Evolutionary conservation across 179 eudicot species (phyloP), one percentile per base, ranked within the genome.

Genomic region (Gypsophila paniculata): DNA sequence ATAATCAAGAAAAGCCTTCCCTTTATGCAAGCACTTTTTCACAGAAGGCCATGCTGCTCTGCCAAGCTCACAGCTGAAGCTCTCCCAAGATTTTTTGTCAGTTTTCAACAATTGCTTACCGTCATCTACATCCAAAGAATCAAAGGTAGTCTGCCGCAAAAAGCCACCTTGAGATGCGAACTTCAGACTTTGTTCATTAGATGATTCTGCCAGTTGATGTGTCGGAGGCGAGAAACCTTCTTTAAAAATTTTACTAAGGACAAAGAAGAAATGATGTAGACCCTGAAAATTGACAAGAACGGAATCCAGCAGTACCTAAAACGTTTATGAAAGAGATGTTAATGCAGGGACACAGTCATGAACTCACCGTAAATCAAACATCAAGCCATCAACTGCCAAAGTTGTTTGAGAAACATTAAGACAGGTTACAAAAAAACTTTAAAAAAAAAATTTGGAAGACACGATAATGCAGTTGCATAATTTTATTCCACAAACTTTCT

Each of bases 211-310:
- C 65, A 78, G 69, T 67, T 72, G 70, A 65, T 81, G 38, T 44
- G 68, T 69, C 59, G 75, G 59, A 62, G 82, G 67, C 5, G 71
- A 19, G 79, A 80, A 70, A 63, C 96, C 96, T 84, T 95, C 99
- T 76, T 78, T 88, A 39, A 92, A 82, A 72, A 92, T 74, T 79
- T 95, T 95, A 91, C 86, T 84, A n/a, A 92, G 82, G 74, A 92
- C 86, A 86, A 95, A 95, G 81, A 90, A 92, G 81, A 92, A 89
- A 82, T 95, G 96, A 81, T 95, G 99, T 74, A 92, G 69, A 65
- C 77, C 82, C 72, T 90, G 90, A 73, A 90, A 94, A 74, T 86
- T 87, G 52, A 74, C 78, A 57, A 88, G 82, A 75, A 90, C 90
- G 11, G 83, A 80, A 74, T 90, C 96, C 86, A 90, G 61, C 65